A percentile compares a stretch with the other conserved stretches of the same genome.
These are phyloP conservation scores for Sphagnum fallax DNA, from an alignment of 228 moss, liverwort and hornwort genomes.

Conservation along the genomic window DNA sequence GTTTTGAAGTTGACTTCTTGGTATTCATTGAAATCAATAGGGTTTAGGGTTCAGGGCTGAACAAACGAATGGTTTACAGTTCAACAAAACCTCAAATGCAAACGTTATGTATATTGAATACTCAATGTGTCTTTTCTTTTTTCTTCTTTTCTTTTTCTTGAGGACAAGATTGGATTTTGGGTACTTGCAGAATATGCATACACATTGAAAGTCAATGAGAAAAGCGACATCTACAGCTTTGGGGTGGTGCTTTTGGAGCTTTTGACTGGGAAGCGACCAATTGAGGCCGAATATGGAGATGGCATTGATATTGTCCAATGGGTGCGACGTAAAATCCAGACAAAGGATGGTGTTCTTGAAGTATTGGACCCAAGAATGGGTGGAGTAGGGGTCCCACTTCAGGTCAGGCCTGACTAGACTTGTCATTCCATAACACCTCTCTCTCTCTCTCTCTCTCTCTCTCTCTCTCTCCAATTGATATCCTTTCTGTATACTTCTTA, in stretches of 20 bases:
- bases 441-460: neutral
- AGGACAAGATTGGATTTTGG: too few relatives aligned
- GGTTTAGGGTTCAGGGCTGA: neutral
- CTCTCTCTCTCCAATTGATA: conserved; percentile 2
- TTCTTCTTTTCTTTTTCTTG: neutral
- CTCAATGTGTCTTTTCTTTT: neutral
- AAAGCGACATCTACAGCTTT: conserved; percentile 43
- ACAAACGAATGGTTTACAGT: neutral
- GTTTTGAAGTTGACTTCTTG: neutral
- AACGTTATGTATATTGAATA: neutral
- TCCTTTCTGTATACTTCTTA: too few relatives aligned
- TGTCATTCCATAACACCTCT: neutral
- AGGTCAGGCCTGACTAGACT: neutral
- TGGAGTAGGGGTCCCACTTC: neutral
- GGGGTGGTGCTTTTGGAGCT: conserved; percentile 48
- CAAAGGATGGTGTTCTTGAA: conserved; percentile 27
- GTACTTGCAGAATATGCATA: conserved; percentile 30
- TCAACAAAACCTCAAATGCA: neutral
- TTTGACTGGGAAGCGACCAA: conserved; percentile 34
- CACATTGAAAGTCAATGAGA: conserved; percentile 45
- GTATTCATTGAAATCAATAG: neutral
- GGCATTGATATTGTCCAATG: conserved; percentile 40
- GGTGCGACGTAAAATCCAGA: conserved; percentile 34
- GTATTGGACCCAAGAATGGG: conserved; percentile 31
- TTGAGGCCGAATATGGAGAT: conserved; percentile 37